Evolutionary conservation across 805 yeast species (phyloP).

Genomic region (Ogataea paraovalis): DNA sequence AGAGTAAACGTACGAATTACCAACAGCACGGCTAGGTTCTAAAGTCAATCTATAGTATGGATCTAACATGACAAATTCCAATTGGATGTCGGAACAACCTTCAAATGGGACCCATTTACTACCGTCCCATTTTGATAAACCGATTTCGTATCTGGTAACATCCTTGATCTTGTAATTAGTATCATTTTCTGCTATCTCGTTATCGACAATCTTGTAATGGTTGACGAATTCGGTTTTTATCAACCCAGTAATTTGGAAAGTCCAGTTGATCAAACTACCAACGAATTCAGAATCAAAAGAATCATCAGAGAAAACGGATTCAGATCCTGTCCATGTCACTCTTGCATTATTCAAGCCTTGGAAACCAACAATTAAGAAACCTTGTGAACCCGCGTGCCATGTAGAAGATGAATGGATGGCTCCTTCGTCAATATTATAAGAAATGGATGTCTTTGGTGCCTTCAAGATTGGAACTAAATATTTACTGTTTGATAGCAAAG

Average conservation of each 20-base stretch:
- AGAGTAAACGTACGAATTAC: slow-evolving; percentile 45
- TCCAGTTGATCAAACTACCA: slow-evolving; percentile 60
- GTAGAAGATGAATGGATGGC: slow-evolving; percentile 35
- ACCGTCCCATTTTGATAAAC: slow-evolving; percentile 44
- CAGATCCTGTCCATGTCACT: slow-evolving; percentile 75
- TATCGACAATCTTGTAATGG: slow-evolving; percentile 48
- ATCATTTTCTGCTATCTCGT: slow-evolving; percentile 36
- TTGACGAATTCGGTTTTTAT: slow-evolving; percentile 50
- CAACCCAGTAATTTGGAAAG: slow-evolving; percentile 64
- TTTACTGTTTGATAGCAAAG: slow-evolving; percentile 66
- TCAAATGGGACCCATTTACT: slow-evolving; percentile 66
- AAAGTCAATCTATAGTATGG: slow-evolving; percentile 87
- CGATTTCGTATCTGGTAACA: slow-evolving; percentile 52
- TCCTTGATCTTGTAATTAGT: slow-evolving; percentile 69
- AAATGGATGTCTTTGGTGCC: slow-evolving; percentile 63
- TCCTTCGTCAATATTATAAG: slow-evolving; percentile 44
- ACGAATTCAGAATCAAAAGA: slow-evolving; percentile 35
- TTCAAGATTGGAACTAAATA: slow-evolving; percentile 64
- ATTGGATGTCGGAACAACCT: slow-evolving; percentile 59
- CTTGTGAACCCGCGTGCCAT: slow-evolving; percentile 84
- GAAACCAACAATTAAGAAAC: slow-evolving; percentile 66
- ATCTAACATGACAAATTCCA: slow-evolving; percentile 86
- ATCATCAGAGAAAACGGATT: slow-evolving; percentile 44
- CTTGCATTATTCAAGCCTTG: slow-evolving; percentile 82
- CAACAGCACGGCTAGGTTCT: slow-evolving; percentile 35